phyloP scores from a whole-genome alignment of 2,329 filamentous ascomycete genomes.

The Aspergillus sp. region DNA sequence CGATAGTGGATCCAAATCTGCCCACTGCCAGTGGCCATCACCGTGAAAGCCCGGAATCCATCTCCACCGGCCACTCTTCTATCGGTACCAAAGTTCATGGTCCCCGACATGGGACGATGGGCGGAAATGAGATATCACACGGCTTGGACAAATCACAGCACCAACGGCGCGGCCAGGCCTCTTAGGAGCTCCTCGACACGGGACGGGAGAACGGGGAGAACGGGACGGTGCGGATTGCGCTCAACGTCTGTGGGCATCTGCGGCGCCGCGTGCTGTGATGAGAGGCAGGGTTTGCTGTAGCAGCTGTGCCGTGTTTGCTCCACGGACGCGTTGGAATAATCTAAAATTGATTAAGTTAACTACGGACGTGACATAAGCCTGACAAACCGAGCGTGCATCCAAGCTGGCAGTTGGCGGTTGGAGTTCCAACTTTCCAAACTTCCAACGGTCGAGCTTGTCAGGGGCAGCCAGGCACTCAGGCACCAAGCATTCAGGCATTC shows the following conservation, averaged over 20 bases:
- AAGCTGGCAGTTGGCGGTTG: too few species aligned
- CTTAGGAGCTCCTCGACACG: not conserved
- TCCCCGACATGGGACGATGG: not conserved
- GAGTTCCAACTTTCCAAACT: not conserved
- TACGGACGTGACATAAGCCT: not conserved
- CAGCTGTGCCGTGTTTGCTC: conserved; percentile 6
- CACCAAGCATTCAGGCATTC: not conserved
- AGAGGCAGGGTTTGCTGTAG: not conserved
- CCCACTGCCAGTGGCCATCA: not conserved
- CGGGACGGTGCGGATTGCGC: conserved; percentile 10
- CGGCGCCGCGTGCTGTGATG: not conserved
- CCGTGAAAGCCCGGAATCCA: not conserved
- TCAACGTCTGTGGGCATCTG: not conserved
- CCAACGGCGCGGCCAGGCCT: not conserved
- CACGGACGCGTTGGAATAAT: conserved; percentile 2
- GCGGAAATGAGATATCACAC: conserved; percentile 1
- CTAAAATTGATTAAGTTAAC: not conserved
- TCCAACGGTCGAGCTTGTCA: too few species aligned
- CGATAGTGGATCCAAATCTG: not conserved
- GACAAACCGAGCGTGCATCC: not conserved
- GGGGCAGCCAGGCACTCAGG: not conserved
- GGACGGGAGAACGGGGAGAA: not conserved
- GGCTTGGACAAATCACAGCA: conserved; percentile 4
- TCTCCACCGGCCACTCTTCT: conserved; percentile 1
- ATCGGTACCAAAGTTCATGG: conserved; percentile 4